Evolutionary conservation across 805 yeast species (phyloP), one percentile per base, ranked within the genome.

Genomic region (Saccharomycopsis malanga): DNA sequence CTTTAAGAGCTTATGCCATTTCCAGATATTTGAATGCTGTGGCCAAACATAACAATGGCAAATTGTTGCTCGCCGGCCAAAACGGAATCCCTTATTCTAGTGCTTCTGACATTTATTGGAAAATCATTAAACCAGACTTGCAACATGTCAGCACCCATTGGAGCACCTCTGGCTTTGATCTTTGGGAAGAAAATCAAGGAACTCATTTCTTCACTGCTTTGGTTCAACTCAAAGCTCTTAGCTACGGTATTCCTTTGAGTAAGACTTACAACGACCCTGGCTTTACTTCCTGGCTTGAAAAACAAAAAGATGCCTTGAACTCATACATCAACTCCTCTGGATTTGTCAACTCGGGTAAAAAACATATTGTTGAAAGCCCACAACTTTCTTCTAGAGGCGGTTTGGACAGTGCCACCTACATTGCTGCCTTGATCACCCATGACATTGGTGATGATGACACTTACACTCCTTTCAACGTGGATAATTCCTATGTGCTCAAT

Each of bases 131-230:
- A 58, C 80, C 81, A 1, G 97, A 89, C 64, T 72, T 89, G 57
- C 66, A 70, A 43, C 91, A 80, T 56, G 71, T 84, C 20, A 53
- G 73, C 15, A 58, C 63, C 3, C 71, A 74, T 56, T 91, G 96
- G 96, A 57, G 65, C 10, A 60, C 64, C 9, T 62, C 65, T 4
- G 81, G 87, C n/a, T 91, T 85, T 66, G 97, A 89, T 65, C 68
- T 89, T 36, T 89, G 98, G 98, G 98, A 89, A 66, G 98, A 89
- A 63, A 69, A 84, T 42, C 60, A 77, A 50, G 78, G 89, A 0
- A 57, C 68, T 42, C 97, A 89, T 62, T 80, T 87, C 53, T 91
- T 87, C 64, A 89, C 95, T 1, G 68, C 83, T 12, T 62, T 85
- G 56, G 77, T 81, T 3, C 96, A 88, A 62, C 68, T 84, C 52